phyloP scores from a whole-genome alignment of 345 rosid species.

The Garcia nutans region DNA sequence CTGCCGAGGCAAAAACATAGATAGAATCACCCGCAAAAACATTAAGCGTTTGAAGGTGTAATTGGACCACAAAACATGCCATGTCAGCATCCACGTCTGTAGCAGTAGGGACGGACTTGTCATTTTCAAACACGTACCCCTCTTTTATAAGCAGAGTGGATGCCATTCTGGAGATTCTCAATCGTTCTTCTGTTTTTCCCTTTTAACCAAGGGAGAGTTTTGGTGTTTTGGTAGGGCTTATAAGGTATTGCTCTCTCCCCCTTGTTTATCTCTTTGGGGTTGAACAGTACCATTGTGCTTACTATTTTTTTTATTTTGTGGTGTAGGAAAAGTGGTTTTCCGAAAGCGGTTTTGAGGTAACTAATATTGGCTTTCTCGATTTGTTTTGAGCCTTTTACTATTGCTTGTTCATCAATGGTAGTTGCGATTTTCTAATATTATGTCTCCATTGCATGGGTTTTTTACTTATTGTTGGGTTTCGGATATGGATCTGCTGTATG shows the following conservation, averaged over 20 bases:
- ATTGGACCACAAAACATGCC: neutral
- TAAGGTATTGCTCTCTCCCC: too few species aligned
- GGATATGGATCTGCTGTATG: constrained; percentile 7
- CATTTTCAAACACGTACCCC: constrained; percentile 37
- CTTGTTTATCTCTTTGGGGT: neutral
- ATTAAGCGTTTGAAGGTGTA: too few species aligned
- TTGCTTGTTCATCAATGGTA: neutral
- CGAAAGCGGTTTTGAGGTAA: constrained; percentile 20
- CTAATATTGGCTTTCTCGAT: neutral
- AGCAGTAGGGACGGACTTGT: constrained; percentile 25
- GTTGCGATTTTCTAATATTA: neutral
- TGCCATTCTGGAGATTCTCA: neutral
- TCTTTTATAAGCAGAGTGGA: constrained; percentile 27
- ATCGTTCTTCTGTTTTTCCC: neutral
- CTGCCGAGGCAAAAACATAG: neutral
- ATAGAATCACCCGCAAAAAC: too few species aligned
- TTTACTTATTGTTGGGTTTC: neutral
- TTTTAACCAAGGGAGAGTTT: neutral
- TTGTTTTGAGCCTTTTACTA: neutral
- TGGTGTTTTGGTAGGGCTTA: neutral
- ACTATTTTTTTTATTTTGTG: neutral
- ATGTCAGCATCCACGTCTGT: neutral
- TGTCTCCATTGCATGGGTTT: neutral
- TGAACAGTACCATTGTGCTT: neutral
- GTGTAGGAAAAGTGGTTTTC: constrained; percentile 15